Percentiles rank a stretch among this genome's conserved stretches.
Conservation (phyloP, 1,284 basidiomycete genomes). For the Irpex sp. region DNA sequence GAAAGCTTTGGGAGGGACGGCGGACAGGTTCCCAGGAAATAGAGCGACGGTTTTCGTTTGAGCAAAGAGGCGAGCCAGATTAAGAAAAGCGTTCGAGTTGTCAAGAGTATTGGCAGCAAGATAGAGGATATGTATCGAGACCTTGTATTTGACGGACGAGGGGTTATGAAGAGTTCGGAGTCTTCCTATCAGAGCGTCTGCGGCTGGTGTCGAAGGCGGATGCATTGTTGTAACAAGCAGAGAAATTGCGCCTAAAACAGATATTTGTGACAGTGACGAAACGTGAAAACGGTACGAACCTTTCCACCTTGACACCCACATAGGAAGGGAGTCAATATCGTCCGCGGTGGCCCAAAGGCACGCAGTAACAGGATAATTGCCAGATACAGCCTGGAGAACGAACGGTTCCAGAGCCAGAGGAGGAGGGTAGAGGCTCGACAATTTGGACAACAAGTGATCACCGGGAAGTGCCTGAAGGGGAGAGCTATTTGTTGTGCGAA, state of each 20-base stretch:
- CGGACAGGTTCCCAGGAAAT: slow-evolving; percentile 43
- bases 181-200: slow-evolving; percentile 13
- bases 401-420: slow-evolving; percentile 24
- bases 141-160: slow-evolving; percentile 24
- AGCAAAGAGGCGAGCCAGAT: slow-evolving; percentile 59
- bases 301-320: slow-evolving; percentile 44
- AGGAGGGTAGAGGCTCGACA: slow-evolving; percentile 23
- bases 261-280: neutral
- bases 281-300: slow-evolving; percentile 31
- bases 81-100: slow-evolving; percentile 55
- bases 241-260: slow-evolving; percentile 47
- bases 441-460: slow-evolving; percentile 26
- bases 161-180: slow-evolving; percentile 24
- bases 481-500: slow-evolving; percentile 3
- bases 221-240: slow-evolving; percentile 44
- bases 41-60: slow-evolving; percentile 45
- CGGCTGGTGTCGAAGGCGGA: slow-evolving; percentile 26
- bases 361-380: slow-evolving; percentile 35
- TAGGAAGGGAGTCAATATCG: slow-evolving; percentile 30
- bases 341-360: slow-evolving; percentile 48
- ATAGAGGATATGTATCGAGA: slow-evolving; percentile 50
- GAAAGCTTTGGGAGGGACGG: slow-evolving; percentile 27
- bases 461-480: slow-evolving; percentile 20
- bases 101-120: slow-evolving; percentile 31
- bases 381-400: slow-evolving; percentile 15